phyloP scores from a whole-genome alignment of 2,329 filamentous ascomycete species.

The Elsinoe arachidis region DNA sequence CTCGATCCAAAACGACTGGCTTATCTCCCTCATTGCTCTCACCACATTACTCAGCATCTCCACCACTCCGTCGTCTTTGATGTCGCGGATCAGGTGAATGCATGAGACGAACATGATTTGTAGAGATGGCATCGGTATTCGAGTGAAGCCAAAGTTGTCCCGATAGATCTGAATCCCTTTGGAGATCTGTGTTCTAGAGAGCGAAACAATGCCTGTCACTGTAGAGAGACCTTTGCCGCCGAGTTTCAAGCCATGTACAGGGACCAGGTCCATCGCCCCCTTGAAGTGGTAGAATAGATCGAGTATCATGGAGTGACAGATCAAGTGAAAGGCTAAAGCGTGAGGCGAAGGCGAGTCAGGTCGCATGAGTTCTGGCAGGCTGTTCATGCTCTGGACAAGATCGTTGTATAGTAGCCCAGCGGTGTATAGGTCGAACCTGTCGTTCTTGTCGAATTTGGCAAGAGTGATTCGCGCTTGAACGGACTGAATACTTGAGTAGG shows the following conservation, averaged over 20 bases:
- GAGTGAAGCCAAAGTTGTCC: not conserved
- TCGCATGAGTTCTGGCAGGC: not conserved
- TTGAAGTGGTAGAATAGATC: not conserved
- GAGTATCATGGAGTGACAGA: not conserved
- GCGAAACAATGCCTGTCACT: not conserved
- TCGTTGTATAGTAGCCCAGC: not conserved
- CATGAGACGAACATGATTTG: slow-evolving; percentile 5
- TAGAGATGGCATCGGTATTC: not conserved
- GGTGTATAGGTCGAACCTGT: not conserved
- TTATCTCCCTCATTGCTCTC: not conserved
- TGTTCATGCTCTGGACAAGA: not conserved
- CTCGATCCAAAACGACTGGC: not conserved
- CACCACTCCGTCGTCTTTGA: not conserved
- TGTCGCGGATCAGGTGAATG: not conserved
- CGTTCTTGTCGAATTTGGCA: not conserved
- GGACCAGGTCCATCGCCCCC: not conserved
- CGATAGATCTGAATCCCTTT: not conserved
- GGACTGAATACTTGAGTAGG: not conserved
- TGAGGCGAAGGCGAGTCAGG: not conserved
- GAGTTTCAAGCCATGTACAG: not conserved
- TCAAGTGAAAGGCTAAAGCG: slow-evolving; percentile 3
- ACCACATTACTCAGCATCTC: not conserved
- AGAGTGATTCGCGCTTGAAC: not conserved
- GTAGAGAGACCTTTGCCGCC: not conserved
- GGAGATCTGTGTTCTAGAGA: not conserved